Conservation (phyloP, 371 early-diverging fungal species). For the Mortierella sp. region DNA sequence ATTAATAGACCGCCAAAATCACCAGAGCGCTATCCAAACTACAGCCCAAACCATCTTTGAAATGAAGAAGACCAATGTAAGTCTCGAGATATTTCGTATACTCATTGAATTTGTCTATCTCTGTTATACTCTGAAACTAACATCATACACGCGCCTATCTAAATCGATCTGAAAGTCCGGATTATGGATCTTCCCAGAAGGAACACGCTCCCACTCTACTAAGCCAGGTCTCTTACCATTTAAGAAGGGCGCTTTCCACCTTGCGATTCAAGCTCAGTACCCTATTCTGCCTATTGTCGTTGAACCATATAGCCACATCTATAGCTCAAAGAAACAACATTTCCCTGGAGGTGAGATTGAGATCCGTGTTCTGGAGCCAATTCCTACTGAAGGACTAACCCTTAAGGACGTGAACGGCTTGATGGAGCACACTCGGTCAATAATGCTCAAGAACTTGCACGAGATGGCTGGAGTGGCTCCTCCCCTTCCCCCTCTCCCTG, state of each 20-base stretch:
- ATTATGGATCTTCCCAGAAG: slow-evolving; percentile 94
- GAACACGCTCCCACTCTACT: slow-evolving; percentile 85
- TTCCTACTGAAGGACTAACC: slow-evolving; percentile 72
- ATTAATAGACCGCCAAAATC: slow-evolving; percentile 91
- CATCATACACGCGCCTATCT: background rate
- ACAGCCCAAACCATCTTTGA: slow-evolving; percentile 79
- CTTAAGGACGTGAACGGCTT: slow-evolving; percentile 76
- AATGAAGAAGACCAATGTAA: slow-evolving; percentile 82
- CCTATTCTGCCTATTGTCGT: slow-evolving; percentile 94
- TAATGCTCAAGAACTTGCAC: slow-evolving; percentile 78
- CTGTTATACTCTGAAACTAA: background rate
- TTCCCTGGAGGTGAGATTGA: slow-evolving; percentile 80
- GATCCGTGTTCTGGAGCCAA: slow-evolving; percentile 85
- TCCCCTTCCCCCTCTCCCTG: background rate
- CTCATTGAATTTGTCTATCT: background rate
- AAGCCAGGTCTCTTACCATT: slow-evolving; percentile 88
- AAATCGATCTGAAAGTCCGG: slow-evolving; percentile 61
- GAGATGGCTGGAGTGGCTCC: slow-evolving; percentile 60
- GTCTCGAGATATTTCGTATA: background rate
- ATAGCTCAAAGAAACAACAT: slow-evolving; percentile 67
- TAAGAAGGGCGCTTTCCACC: slow-evolving; percentile 93
- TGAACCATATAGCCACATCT: slow-evolving; percentile 82
- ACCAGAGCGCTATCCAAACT: slow-evolving; percentile 80
- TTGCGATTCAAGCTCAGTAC: slow-evolving; percentile 88
- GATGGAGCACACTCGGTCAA: slow-evolving; percentile 69